Percentiles rank a stretch among this genome's conserved stretches.
Evolutionary conservation across 2,329 filamentous ascomycete genomes (phyloP).

Genomic region (Fusarium circinatum): DNA sequence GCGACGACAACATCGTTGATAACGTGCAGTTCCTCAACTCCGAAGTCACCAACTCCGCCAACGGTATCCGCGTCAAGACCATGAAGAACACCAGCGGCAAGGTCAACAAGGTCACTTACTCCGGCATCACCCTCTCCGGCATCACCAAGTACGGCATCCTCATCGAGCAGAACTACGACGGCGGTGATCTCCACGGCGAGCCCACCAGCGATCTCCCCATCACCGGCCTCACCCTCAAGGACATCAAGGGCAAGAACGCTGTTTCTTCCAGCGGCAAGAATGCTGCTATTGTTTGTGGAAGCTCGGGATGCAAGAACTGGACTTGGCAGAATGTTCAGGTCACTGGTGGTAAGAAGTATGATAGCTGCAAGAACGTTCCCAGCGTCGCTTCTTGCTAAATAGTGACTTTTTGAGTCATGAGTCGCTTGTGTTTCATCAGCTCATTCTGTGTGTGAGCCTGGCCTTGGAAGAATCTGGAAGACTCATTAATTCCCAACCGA

Average conservation of each 20-base stretch:
- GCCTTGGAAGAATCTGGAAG: not conserved
- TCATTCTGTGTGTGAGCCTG: not conserved
- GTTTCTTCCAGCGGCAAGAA: conserved; percentile 53
- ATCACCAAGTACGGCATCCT: conserved; percentile 51
- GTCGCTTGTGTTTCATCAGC: accelerated
- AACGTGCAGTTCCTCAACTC: conserved; percentile 60
- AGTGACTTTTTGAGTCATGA: accelerated
- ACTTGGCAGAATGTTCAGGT: conserved; percentile 61
- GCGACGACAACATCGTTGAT: conserved; percentile 62
- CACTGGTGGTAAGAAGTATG: conserved; percentile 59
- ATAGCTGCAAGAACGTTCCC: conserved; percentile 46
- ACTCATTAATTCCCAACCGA: accelerated
- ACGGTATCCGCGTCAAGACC: conserved; percentile 62
- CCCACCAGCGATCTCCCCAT: conserved; percentile 61
- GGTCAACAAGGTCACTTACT: conserved; percentile 56
- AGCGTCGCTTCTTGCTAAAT: conserved; percentile 35
- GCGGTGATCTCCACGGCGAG: conserved; percentile 55
- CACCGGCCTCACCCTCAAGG: conserved; percentile 55
- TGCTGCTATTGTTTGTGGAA: conserved; percentile 65
- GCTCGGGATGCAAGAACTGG: conserved; percentile 57
- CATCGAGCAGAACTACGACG: conserved; percentile 59
- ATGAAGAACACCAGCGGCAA: conserved; percentile 56
- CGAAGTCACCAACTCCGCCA: conserved; percentile 61
- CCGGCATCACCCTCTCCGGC: conserved; percentile 53
- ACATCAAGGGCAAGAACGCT: conserved; percentile 52